phyloP scores from a whole-genome alignment of 768 basidiomycete genomes.

The Auricularia cornea region DNA sequence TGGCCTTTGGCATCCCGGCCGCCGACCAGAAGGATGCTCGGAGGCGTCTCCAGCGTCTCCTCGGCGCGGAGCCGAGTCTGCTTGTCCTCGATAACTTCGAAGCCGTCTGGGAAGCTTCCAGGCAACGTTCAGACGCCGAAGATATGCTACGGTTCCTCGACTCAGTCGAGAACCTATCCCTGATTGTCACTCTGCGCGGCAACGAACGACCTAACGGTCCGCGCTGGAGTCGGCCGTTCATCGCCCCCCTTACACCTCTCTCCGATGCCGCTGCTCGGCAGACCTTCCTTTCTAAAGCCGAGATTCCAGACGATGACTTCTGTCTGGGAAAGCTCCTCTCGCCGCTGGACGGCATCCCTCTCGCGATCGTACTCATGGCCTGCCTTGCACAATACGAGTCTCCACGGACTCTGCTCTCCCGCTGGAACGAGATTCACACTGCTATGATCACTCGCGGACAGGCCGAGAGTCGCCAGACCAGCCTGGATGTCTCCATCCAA shows the following conservation, averaged over 20 bases:
- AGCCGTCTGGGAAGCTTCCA: constrained; percentile 13
- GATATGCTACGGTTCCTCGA: constrained; percentile 9
- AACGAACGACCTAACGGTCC: constrained; percentile 14
- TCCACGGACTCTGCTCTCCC: constrained; percentile 4
- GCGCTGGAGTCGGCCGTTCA: constrained; percentile 14
- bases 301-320: constrained; percentile 14
- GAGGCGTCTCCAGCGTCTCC: neutral
- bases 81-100: constrained; percentile 17
- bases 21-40: neutral
- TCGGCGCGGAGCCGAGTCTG: constrained; percentile 11
- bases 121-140: constrained; percentile 11
- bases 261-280: constrained; percentile 12
- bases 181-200: constrained; percentile 17
- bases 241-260: constrained; percentile 13
- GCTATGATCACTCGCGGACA: constrained; percentile 3
- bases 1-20: neutral
- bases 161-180: constrained; percentile 9
- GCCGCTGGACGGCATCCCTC: constrained; percentile 15
- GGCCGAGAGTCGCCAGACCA: neutral
- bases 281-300: constrained; percentile 14
- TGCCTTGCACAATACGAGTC: constrained; percentile 10
- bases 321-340: constrained; percentile 11
- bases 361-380: constrained; percentile 28
- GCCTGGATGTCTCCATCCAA: constrained; percentile 15
- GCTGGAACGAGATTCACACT: constrained; percentile 4